These are phyloP conservation scores for Monilinia vaccinii-corymbosi DNA, from an alignment of 2,329 filamentous ascomycete genomes.

Conservation along the genomic window DNA sequence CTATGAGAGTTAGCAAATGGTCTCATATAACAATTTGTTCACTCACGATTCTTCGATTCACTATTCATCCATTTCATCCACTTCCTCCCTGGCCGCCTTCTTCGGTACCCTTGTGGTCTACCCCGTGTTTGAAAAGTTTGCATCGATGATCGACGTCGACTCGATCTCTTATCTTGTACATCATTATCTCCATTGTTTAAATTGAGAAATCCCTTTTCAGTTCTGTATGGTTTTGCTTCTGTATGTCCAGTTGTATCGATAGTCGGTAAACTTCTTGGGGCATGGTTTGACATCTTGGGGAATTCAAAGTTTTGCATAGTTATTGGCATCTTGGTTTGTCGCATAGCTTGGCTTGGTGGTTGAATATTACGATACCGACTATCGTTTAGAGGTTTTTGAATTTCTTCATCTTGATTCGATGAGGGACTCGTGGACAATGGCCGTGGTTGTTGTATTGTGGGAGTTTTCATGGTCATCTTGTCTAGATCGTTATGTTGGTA, in stretches of 20 bases:
- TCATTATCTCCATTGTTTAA: neutral
- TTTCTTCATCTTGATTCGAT: neutral
- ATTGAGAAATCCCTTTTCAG: neutral
- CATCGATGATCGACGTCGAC: conserved; percentile 2
- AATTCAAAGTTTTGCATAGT: neutral
- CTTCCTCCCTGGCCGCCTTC: neutral
- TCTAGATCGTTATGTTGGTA: neutral
- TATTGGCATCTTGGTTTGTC: neutral
- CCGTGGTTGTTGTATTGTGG: neutral
- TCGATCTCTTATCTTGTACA: neutral
- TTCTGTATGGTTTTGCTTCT: neutral
- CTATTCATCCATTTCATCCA: conserved; percentile 11
- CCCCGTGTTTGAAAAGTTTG: conserved; percentile 1
- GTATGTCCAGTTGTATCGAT: neutral
- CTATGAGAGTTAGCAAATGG: conserved; percentile 8
- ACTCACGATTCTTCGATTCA: conserved; percentile 18
- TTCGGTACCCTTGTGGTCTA: neutral
- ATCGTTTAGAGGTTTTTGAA: neutral
- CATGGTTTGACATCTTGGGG: neutral
- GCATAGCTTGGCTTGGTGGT: neutral
- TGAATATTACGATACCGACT: neutral
- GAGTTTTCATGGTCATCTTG: neutral
- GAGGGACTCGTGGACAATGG: neutral
- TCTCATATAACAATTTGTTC: neutral
- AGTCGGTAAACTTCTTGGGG: neutral